Conservation (phyloP, 352 stramenopile species). For the Elongisporangium senticosum region DNA sequence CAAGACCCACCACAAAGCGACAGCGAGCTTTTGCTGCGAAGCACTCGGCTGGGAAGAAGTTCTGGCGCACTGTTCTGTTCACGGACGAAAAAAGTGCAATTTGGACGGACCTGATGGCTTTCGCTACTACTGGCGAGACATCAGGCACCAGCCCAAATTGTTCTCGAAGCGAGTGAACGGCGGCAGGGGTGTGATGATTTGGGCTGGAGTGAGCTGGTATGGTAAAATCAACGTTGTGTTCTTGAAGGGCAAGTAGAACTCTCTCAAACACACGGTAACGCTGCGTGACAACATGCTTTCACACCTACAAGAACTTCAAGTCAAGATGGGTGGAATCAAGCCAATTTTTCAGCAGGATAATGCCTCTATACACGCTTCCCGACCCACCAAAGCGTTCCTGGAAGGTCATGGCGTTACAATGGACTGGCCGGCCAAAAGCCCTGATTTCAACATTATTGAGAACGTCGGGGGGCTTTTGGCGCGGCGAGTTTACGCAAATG, state of each 20-base stretch:
- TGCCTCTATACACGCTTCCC: conserved; percentile 7
- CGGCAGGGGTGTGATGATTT: conserved; percentile 9
- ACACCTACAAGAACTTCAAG: too few species aligned
- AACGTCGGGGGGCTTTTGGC: conserved; percentile 13
- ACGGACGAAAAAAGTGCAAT: conserved; percentile 11
- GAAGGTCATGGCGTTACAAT: not conserved
- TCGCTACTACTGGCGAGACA: conserved; percentile 5
- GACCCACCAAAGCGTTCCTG: conserved; percentile 8
- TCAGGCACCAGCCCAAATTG: not conserved
- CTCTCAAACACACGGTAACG: conserved; percentile 1
- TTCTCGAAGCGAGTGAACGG: conserved; percentile 6
- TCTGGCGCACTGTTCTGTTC: conserved; percentile 6
- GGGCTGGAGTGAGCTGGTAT: conserved; percentile 2
- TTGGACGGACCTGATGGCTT: conserved; percentile 7
- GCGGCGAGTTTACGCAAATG: conserved; percentile 10
- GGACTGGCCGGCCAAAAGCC: conserved; percentile 13
- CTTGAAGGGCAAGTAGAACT: conserved; percentile 1
- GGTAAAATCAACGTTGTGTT: not conserved
- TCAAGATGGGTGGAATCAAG: too few species aligned
- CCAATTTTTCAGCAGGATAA: conserved; percentile 12
- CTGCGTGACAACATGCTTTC: too few species aligned
- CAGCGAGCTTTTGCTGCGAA: not conserved
- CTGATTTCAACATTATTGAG: conserved; percentile 20
- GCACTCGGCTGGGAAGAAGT: conserved; percentile 1
- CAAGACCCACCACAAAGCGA: conserved; percentile 9